Base-by-base conservation (phyloP, 2,329 filamentous ascomycete genomes). In the Keithomyces neogunnii region DNA sequence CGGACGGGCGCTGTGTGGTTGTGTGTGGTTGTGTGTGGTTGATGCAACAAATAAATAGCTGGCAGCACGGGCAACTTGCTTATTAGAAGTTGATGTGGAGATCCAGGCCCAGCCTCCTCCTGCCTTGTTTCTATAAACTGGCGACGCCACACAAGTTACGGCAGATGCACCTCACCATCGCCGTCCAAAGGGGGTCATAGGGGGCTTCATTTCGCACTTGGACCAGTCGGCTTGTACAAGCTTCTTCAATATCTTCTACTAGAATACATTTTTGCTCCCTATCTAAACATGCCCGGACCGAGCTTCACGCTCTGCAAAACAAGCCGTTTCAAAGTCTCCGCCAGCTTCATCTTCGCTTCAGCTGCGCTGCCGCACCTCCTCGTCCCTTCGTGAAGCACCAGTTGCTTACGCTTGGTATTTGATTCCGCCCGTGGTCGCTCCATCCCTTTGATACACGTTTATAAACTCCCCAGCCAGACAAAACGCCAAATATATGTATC, bases 211-310 rank as follows among this genome's bases (percentile, higher is more conserved):
- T 19, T 19, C 19, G 19, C 19, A 19, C 19, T 19, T 19, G 19
- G 19, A 19, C 19, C 19, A 19, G 19, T 51, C 9, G 9, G 19
- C 38, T 50, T 48, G 39, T 50, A 45, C 53, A 51, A 44, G 31
- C 26, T 49, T 52, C 44, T 30, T 45, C 46, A 33, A 40, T 60
- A 59, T 64, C 62, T 59, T 71, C 67, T 71, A 70, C 69, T 71
- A 71, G 59, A 70, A 63, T 70, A 71, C 68, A 71, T 58, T 64
- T 59, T 19, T 64, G 11, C 60, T 56, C 58, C 55, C 59, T 53
- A 57, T 67, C 64, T 66, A 67, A 57, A 66, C 60, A 63, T 55
- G 55, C 55, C 53, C 57, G 57, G 47, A 13, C 6, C 43, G 28
- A 31, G 19, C 6, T 44, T 13, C 40, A 31, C 29, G 6, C 13